Base-by-base conservation (phyloP, 768 basidiomycete genomes). In the Tylopilus subfusipes region DNA sequence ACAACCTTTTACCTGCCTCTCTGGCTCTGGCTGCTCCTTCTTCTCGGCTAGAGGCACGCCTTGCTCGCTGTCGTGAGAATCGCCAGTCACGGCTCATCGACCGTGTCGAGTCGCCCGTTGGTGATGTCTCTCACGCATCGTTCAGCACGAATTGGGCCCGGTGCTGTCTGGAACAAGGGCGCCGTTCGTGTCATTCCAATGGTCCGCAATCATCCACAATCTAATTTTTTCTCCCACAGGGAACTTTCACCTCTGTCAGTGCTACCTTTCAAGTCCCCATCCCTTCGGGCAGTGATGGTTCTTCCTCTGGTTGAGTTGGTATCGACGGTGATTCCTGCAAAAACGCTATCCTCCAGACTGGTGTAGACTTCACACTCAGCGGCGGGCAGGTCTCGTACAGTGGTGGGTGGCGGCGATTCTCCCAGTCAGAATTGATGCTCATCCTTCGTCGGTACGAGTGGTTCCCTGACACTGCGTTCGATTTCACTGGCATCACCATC, bases 281-380 rank as follows among this genome's bases (percentile, higher is more conserved):
- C 25, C 59, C 52, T 11, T 42, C 48, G 1, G 62, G 64, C 5
- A 43, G 2, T 1, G 38, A 5, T 1, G 55, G 54, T 29, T 54
- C 55, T 29, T 54, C 62, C 14, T 49, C 55, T 46, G 62, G 59
- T 27, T 66, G 62, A 59, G 59, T 66, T 29, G 64, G 64, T 25
- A 64, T 66, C n/a, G 64, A 66, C 3, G 58, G 61, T 50, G 55
- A 61, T 33, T 49, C 43, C 13, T 58, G 59, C 34, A 5, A 2
- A 7, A 56, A 13, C 8, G 56, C 56, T 12, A 60, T 63, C 45
- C 58, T 65, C 49, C 61, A 66, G 50, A 56, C 61, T 9, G 63
- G 63, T 22, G 12, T 65, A 18, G 55, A 57, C 52, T 55, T 60
- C 42, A 60, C 25, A 0, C 5, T 64, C 39, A 18, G 5, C 2